Evolutionary conservation across 106 monocot species (phyloP).

Genomic region (Dactylorhiza incarnata): DNA sequence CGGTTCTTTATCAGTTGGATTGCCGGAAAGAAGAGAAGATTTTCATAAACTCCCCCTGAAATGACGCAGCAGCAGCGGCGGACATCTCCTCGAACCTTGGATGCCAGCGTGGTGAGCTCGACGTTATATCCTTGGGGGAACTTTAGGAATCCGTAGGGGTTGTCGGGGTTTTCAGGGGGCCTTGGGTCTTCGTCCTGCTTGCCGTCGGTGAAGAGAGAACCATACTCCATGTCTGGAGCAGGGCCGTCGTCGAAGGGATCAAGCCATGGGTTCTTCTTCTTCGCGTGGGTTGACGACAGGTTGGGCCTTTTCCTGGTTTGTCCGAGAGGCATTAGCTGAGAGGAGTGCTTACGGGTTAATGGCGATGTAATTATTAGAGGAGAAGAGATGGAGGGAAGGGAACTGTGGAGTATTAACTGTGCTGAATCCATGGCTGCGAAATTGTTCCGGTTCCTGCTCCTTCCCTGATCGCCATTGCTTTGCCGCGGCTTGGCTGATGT

Average conservation of each 20-base stretch:
- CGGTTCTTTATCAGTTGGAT: constrained; percentile 74
- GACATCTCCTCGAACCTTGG: constrained; percentile 76
- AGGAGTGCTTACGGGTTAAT: neutral
- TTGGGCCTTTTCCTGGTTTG: neutral
- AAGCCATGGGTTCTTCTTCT: constrained; percentile 90
- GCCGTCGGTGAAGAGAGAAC: constrained; percentile 51
- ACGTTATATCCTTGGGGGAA: constrained; percentile 70
- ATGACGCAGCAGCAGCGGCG: constrained; percentile 72
- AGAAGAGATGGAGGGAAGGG: constrained; percentile 1
- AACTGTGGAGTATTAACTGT: constrained; percentile 6
- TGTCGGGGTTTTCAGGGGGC: constrained; percentile 62
- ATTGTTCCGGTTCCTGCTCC: neutral
- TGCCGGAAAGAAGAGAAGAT: constrained; percentile 75
- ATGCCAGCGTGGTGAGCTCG: constrained; percentile 55
- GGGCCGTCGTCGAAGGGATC: constrained; percentile 82
- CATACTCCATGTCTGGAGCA: constrained; percentile 61
- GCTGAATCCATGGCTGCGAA: constrained; percentile 15
- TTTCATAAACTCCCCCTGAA: constrained; percentile 82
- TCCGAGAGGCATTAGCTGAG: neutral
- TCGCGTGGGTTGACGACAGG: constrained; percentile 19
- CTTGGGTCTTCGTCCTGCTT: constrained; percentile 86
- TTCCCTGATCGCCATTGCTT: neutral
- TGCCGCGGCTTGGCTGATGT: neutral
- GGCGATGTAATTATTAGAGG: neutral
- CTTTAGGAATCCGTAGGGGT: constrained; percentile 82